These are phyloP conservation scores for Zymoseptoria brevis DNA, from an alignment of 2,329 filamentous ascomycete genomes.

Conservation along the genomic window DNA sequence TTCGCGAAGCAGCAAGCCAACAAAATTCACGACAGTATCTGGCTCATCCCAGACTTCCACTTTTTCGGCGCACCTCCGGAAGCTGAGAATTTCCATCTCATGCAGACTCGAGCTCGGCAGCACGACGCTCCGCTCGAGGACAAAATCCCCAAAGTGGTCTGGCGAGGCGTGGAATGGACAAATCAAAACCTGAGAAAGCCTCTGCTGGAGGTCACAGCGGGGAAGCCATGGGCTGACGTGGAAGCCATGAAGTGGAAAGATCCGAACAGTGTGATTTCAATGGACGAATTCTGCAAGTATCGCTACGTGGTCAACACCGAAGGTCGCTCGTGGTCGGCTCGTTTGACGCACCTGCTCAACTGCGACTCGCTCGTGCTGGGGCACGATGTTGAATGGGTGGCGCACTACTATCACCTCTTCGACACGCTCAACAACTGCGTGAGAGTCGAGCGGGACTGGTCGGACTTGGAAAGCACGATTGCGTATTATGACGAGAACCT, in stretches of 20 bases:
- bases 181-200: constrained; percentile 22
- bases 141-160: constrained; percentile 25
- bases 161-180: constrained; percentile 25
- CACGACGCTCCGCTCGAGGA: constrained; percentile 17
- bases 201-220: constrained; percentile 25
- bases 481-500: constrained; percentile 15
- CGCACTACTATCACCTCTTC: constrained; percentile 23
- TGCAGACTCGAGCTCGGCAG: constrained; percentile 13
- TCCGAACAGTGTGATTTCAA: constrained; percentile 13
- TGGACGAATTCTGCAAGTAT: constrained; percentile 23
- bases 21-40: constrained; percentile 16
- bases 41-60: constrained; percentile 17
- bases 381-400: constrained; percentile 24
- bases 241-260: constrained; percentile 21
- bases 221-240: constrained; percentile 32
- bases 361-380: constrained; percentile 22
- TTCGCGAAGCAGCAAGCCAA: constrained; percentile 12
- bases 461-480: constrained; percentile 21
- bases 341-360: constrained; percentile 25
- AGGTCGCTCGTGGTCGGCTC: constrained; percentile 19
- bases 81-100: constrained; percentile 14
- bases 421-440: constrained; percentile 20
- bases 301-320: constrained; percentile 25
- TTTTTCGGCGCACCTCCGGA: constrained; percentile 15
- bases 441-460: constrained; percentile 17